phyloP scores from a whole-genome alignment of 2,329 filamentous ascomycete genomes.

The Stagonosporopsis cucurbitacearum region DNA sequence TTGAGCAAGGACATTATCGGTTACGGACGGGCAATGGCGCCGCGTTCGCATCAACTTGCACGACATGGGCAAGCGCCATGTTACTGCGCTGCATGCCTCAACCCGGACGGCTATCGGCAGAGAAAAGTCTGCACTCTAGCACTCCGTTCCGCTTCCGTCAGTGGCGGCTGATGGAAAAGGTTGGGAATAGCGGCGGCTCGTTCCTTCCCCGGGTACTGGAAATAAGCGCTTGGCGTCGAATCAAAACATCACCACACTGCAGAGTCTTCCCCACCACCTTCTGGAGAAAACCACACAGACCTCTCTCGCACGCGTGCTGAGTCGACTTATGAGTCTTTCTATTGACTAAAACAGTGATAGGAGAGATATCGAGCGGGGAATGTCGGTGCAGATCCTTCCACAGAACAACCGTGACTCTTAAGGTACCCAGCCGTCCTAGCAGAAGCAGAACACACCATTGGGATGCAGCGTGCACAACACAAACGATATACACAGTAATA shows the following conservation, averaged over 20 bases:
- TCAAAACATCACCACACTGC: constrained; percentile 2
- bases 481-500: neutral
- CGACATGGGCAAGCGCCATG: constrained; percentile 14
- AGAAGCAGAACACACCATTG: neutral
- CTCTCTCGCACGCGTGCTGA: constrained; percentile 23
- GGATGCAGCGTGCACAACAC: neutral
- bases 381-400: constrained; percentile 1
- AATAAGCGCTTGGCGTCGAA: constrained; percentile 22
- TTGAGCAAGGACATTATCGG: constrained; percentile 31
- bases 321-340: constrained; percentile 17
- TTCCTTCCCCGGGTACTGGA: constrained; percentile 32
- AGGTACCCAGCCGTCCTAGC: neutral
- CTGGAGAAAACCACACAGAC: constrained; percentile 14
- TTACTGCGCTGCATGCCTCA: constrained; percentile 19
- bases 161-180: constrained; percentile 23
- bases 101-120: constrained; percentile 17
- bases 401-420: neutral
- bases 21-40: constrained; percentile 31
- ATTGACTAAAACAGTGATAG: constrained; percentile 25
- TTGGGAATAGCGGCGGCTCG: constrained; percentile 31
- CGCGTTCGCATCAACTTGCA: constrained; percentile 20
- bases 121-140: constrained; percentile 39
- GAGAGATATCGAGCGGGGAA: constrained; percentile 12
- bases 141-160: constrained; percentile 20
- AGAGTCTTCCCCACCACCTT: constrained; percentile 3